Conservation (phyloP, 2,329 filamentous ascomycete species). For the Beauveria sp. region DNA sequence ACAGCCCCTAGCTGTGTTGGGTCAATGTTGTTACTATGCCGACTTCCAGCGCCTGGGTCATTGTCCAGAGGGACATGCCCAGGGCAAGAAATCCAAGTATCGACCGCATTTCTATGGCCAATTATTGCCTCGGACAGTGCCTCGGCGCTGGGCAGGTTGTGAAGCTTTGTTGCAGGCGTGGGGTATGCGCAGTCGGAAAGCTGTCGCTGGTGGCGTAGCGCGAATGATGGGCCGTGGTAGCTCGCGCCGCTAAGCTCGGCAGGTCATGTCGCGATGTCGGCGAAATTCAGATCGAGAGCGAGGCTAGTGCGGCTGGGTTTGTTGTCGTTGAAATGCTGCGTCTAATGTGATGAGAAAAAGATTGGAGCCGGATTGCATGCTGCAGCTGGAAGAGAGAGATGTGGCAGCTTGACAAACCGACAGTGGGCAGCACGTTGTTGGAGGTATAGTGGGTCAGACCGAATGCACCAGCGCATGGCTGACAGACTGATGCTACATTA, state of each 20-base stretch:
- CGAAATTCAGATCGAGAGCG: not conserved
- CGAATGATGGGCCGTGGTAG: conserved; percentile 1
- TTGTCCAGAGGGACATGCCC: conserved; percentile 43
- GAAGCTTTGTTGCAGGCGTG: conserved; percentile 9
- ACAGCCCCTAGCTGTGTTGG: not conserved
- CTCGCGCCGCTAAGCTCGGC: not conserved
- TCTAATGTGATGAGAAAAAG: not conserved
- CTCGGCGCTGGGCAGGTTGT: not conserved
- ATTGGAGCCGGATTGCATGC: not conserved
- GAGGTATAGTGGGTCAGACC: not conserved
- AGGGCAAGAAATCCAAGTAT: conserved; percentile 43
- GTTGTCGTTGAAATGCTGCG: not conserved
- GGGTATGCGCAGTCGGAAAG: not conserved
- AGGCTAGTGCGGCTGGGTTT: not conserved
- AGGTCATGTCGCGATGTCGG: not conserved
- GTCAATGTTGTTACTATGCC: conserved; percentile 39
- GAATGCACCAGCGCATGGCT: not conserved
- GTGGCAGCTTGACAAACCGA: conserved; percentile 6
- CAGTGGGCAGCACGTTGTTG: conserved; percentile 3
- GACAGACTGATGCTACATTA: not conserved
- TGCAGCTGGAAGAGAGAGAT: not conserved
- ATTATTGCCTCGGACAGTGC: not conserved
- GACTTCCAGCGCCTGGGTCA: conserved; percentile 49
- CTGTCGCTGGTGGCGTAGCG: not conserved
- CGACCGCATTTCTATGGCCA: conserved; percentile 41